Conservation (phyloP, 73 alveolate species). For the Stentor coeruleus region DNA sequence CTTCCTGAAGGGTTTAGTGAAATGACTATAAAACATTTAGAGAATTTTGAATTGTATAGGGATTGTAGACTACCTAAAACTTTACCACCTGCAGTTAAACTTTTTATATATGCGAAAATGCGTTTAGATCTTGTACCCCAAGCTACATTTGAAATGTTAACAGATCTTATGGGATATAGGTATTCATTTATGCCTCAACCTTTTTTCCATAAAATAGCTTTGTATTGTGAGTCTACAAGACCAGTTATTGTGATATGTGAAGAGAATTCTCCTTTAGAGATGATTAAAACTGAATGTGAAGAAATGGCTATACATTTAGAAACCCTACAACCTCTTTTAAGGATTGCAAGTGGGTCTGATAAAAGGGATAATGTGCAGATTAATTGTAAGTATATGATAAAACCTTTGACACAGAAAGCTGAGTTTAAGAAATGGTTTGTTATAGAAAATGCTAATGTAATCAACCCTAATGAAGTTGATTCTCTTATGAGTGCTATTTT, state of each 20-base stretch:
- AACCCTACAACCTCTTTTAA: not conserved
- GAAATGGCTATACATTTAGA: conserved; percentile 15
- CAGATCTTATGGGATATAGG: not conserved
- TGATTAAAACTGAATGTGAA: not conserved
- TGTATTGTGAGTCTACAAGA: not conserved
- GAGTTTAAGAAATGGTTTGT: not conserved
- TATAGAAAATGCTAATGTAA: not conserved
- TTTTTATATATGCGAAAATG: not conserved
- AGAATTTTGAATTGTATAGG: not conserved
- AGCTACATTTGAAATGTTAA: not conserved
- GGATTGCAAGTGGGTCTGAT: not conserved
- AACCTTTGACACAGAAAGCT: not conserved
- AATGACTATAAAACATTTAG: not conserved
- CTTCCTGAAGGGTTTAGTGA: not conserved
- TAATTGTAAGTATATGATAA: not conserved
- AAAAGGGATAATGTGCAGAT: not conserved
- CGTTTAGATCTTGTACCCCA: not conserved
- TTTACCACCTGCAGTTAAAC: not conserved
- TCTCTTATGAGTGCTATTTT: not conserved
- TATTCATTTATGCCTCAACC: not conserved
- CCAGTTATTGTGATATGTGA: not conserved
- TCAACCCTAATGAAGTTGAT: not conserved
- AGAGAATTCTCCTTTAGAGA: not conserved
- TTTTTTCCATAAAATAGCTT: not conserved
- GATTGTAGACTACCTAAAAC: not conserved